Conservation (phyloP, 2,329 filamentous ascomycete genomes). For the Colletotrichum limetticola region DNA sequence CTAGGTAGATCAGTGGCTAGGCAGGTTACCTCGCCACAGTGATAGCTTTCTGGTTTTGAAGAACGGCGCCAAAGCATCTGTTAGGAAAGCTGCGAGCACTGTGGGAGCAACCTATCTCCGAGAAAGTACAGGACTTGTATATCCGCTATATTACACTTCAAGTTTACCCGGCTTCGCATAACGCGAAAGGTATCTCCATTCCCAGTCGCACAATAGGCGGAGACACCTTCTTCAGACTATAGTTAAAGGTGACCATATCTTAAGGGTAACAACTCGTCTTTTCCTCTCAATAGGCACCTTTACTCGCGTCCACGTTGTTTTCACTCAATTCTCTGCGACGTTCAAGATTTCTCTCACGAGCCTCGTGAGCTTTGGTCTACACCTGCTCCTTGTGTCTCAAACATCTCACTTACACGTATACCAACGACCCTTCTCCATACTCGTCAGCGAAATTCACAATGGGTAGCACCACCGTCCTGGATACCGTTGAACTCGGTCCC, state of each 20-base stretch:
- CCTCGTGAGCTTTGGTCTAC: background rate
- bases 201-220: no score
- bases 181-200: background rate
- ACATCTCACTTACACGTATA: background rate
- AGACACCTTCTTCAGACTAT: rapidly evolving
- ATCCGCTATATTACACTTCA: background rate
- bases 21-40: background rate
- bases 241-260: background rate
- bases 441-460: background rate
- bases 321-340: background rate
- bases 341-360: background rate
- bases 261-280: rapidly evolving
- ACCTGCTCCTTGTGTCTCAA: conserved; percentile 37
- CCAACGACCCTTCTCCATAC: background rate
- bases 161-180: background rate
- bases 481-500: background rate
- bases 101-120: background rate
- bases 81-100: no score
- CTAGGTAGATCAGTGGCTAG: no score
- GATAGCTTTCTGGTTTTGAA: background rate
- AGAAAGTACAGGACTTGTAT: background rate
- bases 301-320: background rate
- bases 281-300: background rate
- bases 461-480: background rate
- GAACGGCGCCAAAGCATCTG: no score